Conservation (phyloP, 257 asterid genomes). For the Gentiana straminea region DNA sequence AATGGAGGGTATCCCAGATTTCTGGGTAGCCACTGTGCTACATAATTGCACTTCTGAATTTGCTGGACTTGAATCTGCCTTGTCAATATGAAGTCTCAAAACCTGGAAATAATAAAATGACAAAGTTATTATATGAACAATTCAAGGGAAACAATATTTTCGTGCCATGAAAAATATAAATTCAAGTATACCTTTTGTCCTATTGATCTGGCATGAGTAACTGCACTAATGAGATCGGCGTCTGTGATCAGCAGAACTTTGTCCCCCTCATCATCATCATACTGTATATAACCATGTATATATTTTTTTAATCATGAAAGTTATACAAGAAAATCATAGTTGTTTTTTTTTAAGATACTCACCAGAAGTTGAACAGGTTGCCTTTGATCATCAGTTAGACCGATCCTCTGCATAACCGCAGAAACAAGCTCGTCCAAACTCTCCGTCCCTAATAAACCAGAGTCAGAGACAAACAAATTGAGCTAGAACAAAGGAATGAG, state of each 20-base stretch:
- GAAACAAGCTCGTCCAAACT: slow-evolving; percentile 68
- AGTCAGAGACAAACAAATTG: too few relatives aligned
- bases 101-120: slow-evolving; percentile 27
- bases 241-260: slow-evolving; percentile 77
- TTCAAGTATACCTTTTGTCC: slow-evolving; percentile 48
- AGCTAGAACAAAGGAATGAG: too few relatives aligned
- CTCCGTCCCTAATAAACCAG: slow-evolving; percentile 47
- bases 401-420: slow-evolving; percentile 65
- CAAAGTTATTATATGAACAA: too few relatives aligned
- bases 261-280: slow-evolving; percentile 96
- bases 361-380: slow-evolving; percentile 67
- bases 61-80: slow-evolving; percentile 17
- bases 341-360: slow-evolving; percentile 19
- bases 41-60: slow-evolving; percentile 10
- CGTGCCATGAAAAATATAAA: not conserved
- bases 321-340: not conserved
- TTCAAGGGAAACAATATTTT: too few relatives aligned
- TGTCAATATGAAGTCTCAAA: slow-evolving; percentile 63
- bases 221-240: slow-evolving; percentile 77
- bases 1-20: slow-evolving; percentile 19
- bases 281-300: slow-evolving; percentile 23
- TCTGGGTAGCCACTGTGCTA: slow-evolving; percentile 18
- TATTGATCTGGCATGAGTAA: slow-evolving; percentile 48
- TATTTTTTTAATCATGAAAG: not conserved
- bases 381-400: slow-evolving; percentile 28